Percentiles rank a stretch among this genome's conserved stretches.
phyloP scores from a whole-genome alignment of 2,329 filamentous ascomycete genomes.

The Pseudogymnoascus sp. region DNA sequence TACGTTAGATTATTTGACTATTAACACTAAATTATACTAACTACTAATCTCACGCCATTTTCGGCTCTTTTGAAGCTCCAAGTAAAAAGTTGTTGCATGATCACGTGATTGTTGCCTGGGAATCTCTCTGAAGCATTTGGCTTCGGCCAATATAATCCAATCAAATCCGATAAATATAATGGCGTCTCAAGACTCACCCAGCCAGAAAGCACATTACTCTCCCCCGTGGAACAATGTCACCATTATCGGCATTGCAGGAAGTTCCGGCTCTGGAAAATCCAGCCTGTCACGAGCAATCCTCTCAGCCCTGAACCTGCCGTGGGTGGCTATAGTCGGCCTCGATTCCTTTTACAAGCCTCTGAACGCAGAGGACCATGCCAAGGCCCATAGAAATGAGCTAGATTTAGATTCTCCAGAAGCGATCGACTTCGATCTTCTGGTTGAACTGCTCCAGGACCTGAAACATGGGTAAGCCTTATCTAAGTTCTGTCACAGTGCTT shows the following conservation, averaged over 20 bases:
- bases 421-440: constrained; percentile 86
- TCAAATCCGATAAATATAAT: not conserved
- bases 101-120: not conserved
- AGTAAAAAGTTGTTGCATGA: not conserved
- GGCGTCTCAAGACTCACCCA: constrained; percentile 24
- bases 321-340: constrained; percentile 98
- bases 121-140: not conserved
- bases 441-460: constrained; percentile 70
- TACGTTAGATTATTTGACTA: not conserved
- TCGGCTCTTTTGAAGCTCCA: not conserved
- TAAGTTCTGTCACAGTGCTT: not conserved
- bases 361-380: constrained; percentile 65
- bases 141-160: not conserved
- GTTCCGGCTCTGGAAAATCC: constrained; percentile 91
- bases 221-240: constrained; percentile 94
- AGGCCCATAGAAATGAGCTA: constrained; percentile 83
- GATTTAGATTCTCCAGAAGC: constrained; percentile 94
- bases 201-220: constrained; percentile 66
- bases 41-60: not conserved
- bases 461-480: constrained; percentile 67
- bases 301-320: constrained; percentile 80
- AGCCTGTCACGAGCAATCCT: constrained; percentile 90
- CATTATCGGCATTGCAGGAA: constrained; percentile 93
- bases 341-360: constrained; percentile 97
- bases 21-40: not conserved